Conservation (phyloP, 768 basidiomycete genomes). For the Russula brevipes region DNA sequence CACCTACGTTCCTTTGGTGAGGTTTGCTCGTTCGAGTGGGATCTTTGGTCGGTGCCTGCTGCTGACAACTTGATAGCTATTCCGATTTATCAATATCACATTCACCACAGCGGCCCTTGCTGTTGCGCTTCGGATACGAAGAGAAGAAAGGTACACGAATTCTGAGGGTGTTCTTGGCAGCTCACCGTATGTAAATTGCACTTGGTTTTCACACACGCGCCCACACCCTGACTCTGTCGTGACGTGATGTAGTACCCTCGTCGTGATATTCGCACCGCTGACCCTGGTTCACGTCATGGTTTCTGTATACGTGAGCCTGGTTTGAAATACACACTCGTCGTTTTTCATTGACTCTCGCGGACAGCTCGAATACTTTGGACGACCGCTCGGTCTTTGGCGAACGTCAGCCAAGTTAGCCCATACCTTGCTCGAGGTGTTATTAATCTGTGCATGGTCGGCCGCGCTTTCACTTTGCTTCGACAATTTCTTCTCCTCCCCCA, state of each 20-base stretch:
- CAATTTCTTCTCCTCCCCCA: conserved; percentile 83
- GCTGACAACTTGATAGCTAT: conserved; percentile 46
- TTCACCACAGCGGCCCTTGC: conserved; percentile 77
- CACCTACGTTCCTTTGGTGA: conserved; percentile 72
- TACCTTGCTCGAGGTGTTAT: conserved; percentile 82
- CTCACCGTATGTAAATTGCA: conserved; percentile 39
- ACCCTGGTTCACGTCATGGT: conserved; percentile 81
- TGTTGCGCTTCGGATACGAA: conserved; percentile 70
- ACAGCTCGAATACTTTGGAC: conserved; percentile 89
- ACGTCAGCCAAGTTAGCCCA: conserved; percentile 83
- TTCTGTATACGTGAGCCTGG: conserved; percentile 71
- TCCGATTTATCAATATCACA: conserved; percentile 78
- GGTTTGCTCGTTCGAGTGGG: conserved; percentile 25
- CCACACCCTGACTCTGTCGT: background rate
- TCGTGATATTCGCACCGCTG: conserved; percentile 80
- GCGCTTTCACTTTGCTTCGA: conserved; percentile 84
- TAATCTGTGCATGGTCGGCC: conserved; percentile 92
- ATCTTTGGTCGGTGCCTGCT: background rate
- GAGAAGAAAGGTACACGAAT: conserved; percentile 44
- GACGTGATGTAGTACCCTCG: conserved; percentile 52
- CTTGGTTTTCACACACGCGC: conserved; percentile 42
- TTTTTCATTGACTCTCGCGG: conserved; percentile 22
- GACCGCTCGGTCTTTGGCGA: conserved; percentile 87
- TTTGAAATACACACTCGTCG: conserved; percentile 7
- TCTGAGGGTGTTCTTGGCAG: conserved; percentile 73